phyloP scores from a whole-genome alignment of 495 filamentous ascomycete genomes.

The Penicillium desertorum region DNA sequence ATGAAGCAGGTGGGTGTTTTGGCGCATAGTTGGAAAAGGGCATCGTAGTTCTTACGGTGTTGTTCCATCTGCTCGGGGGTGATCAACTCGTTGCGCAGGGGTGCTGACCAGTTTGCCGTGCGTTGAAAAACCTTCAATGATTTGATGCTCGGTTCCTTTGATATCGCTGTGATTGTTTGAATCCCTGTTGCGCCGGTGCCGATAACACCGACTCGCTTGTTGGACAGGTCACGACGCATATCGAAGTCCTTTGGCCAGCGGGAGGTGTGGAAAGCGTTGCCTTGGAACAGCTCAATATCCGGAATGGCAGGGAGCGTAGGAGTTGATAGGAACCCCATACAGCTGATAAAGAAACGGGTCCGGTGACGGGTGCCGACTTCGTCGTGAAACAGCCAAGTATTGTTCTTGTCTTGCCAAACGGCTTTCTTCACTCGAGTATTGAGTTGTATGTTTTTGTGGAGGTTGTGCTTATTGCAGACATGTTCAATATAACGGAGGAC shows the following conservation, averaged over 20 bases:
- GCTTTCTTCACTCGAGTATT: constrained; percentile 25
- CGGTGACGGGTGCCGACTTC: constrained; percentile 13
- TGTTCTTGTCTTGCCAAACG: constrained; percentile 18
- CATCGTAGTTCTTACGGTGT: constrained; percentile 40
- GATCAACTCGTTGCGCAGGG: constrained; percentile 46
- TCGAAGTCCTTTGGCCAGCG: constrained; percentile 44
- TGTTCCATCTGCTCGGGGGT: constrained; percentile 44
- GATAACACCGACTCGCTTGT: constrained; percentile 51
- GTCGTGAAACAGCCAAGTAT: constrained; percentile 23
- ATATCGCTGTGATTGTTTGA: constrained; percentile 38
- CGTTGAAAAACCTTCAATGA: constrained; percentile 49
- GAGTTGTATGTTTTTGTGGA: constrained; percentile 31
- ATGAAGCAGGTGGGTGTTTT: constrained; percentile 47
- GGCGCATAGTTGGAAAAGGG: constrained; percentile 43
- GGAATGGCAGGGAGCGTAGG: constrained; percentile 36
- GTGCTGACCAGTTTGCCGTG: constrained; percentile 45
- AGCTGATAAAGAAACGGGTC: constrained; percentile 22
- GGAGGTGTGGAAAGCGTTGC: constrained; percentile 40
- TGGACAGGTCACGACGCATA: constrained; percentile 25
- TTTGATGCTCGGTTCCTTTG: constrained; percentile 22
- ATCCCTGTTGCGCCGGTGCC: constrained; percentile 53
- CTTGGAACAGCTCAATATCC: constrained; percentile 27
- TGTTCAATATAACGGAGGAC: constrained; percentile 31
- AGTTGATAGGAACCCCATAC: constrained; percentile 22
- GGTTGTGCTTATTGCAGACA: constrained; percentile 24